Evolutionary conservation across 2,329 filamentous ascomycete genomes (phyloP).

Genomic region (Fusarium mangiferae): DNA sequence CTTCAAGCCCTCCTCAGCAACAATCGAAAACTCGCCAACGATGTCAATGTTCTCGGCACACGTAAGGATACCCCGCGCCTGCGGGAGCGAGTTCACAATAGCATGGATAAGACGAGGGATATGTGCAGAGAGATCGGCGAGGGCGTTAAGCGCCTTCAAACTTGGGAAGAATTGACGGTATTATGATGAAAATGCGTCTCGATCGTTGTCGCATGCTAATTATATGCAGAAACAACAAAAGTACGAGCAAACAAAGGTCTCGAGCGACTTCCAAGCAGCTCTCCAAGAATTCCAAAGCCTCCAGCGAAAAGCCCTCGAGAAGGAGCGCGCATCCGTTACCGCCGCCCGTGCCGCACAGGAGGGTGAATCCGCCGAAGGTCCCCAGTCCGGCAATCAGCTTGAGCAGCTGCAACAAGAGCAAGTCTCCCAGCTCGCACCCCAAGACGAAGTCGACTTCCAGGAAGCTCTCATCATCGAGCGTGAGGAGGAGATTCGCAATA

Average conservation of each 20-base stretch:
- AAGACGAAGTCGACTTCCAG: slow-evolving; percentile 97
- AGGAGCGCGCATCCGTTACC: slow-evolving; percentile 86
- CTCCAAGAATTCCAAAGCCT: slow-evolving; percentile 91
- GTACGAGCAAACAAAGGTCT: slow-evolving; percentile 95
- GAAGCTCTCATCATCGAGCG: slow-evolving; percentile 95
- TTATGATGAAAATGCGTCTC: neutral
- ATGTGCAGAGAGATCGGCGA: slow-evolving; percentile 94
- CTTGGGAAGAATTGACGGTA: slow-evolving; percentile 86
- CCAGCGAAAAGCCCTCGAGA: slow-evolving; percentile 91
- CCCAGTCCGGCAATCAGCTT: slow-evolving; percentile 51
- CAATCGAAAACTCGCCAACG: slow-evolving; percentile 84
- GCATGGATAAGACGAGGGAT: slow-evolving; percentile 85
- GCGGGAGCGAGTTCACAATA: slow-evolving; percentile 87
- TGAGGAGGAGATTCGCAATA: slow-evolving; percentile 95
- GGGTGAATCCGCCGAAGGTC: slow-evolving; percentile 56
- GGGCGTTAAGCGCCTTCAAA: slow-evolving; percentile 90
- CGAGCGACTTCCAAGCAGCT: slow-evolving; percentile 89
- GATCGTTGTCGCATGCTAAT: slow-evolving; percentile 22
- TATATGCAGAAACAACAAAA: slow-evolving; percentile 83
- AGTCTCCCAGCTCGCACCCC: slow-evolving; percentile 82
- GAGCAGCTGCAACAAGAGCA: slow-evolving; percentile 70
- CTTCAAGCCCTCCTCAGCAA: slow-evolving; percentile 90
- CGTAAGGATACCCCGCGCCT: slow-evolving; percentile 91
- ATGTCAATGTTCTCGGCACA: slow-evolving; percentile 87
- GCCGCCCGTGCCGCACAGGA: slow-evolving; percentile 86